Evolutionary conservation across 345 rosid genomes (phyloP).

Genomic region (Rhizophora apiculata): DNA sequence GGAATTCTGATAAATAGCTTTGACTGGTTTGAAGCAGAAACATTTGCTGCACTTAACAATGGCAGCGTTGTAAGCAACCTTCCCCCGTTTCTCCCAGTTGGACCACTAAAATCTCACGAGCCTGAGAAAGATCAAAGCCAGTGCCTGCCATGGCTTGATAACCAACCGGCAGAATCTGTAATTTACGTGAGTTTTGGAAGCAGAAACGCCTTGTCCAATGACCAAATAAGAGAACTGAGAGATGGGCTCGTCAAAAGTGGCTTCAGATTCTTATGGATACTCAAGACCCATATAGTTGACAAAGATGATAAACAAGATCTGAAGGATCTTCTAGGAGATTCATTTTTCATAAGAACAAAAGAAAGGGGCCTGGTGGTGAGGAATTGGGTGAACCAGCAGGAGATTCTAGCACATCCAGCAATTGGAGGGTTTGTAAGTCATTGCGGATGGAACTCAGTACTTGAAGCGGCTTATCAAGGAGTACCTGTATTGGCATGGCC

Average conservation of each 20-base stretch:
- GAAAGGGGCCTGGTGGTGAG: no score
- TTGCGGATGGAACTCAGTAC: slow-evolving; percentile 14
- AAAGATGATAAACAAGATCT: slow-evolving; percentile 10
- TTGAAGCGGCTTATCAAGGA: slow-evolving; percentile 10
- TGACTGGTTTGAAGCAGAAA: slow-evolving; percentile 14
- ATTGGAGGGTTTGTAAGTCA: slow-evolving; percentile 1
- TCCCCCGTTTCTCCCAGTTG: slow-evolving; percentile 1
- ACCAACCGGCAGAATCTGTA: slow-evolving; percentile 2
- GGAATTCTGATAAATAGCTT: slow-evolving; percentile 13
- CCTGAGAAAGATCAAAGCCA: not conserved
- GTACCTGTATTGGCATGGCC: slow-evolving; percentile 17
- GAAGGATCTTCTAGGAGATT: not conserved
- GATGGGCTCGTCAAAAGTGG: slow-evolving; percentile 3
- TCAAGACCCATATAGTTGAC: slow-evolving; percentile 3
- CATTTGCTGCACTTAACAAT: not conserved
- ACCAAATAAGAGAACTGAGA: slow-evolving; percentile 13
- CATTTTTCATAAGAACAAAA: not conserved
- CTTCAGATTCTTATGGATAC: slow-evolving; percentile 4
- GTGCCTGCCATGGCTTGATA: slow-evolving; percentile 8
- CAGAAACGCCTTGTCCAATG: slow-evolving; percentile 4
- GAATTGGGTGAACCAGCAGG: not conserved
- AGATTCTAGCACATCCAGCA: not conserved
- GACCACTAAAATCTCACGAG: slow-evolving; percentile 2
- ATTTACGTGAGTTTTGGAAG: slow-evolving; percentile 13
- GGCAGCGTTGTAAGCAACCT: not conserved